Evolutionary conservation across 2,329 filamentous ascomycete species (phyloP).

Genomic region (Macroventuria anomochaeta): DNA sequence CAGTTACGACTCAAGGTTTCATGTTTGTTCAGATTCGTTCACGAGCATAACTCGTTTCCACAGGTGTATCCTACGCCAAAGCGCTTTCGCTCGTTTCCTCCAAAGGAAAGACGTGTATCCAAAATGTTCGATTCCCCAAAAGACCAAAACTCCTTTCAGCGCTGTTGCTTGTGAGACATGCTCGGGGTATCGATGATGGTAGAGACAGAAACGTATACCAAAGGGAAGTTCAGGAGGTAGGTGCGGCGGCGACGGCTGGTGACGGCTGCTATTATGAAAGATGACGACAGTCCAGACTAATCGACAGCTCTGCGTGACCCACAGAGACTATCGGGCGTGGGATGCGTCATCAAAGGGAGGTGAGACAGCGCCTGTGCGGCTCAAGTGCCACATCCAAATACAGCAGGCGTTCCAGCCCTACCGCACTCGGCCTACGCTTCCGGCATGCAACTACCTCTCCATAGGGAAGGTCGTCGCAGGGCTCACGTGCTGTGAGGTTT

Average conservation of each 20-base stretch:
- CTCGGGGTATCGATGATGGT: constrained; percentile 32
- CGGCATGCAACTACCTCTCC: constrained; percentile 32
- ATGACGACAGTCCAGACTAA: constrained; percentile 13
- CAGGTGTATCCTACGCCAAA: neutral
- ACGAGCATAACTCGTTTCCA: neutral
- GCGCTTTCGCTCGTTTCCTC: constrained; percentile 3
- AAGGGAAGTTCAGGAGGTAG: neutral
- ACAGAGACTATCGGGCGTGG: constrained; percentile 1
- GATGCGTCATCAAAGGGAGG: constrained; percentile 17
- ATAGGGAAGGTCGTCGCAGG: constrained; percentile 43
- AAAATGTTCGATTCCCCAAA: neutral
- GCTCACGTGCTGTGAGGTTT: constrained; percentile 48
- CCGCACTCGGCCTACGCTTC: constrained; percentile 21
- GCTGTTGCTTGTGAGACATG: constrained; percentile 26
- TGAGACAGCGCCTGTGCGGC: constrained; percentile 20
- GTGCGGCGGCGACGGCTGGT: constrained; percentile 5
- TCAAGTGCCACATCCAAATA: constrained; percentile 13
- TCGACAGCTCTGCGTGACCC: constrained; percentile 13
- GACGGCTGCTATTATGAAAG: neutral
- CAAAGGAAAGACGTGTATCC: neutral
- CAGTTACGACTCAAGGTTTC: neutral
- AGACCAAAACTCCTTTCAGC: constrained; percentile 23
- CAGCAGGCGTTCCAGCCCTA: constrained; percentile 13
- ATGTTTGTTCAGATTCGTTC: neutral
- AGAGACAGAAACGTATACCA: constrained; percentile 15